Conservation (phyloP, 2,329 filamentous ascomycete genomes). For the Talaromyces sp. region DNA sequence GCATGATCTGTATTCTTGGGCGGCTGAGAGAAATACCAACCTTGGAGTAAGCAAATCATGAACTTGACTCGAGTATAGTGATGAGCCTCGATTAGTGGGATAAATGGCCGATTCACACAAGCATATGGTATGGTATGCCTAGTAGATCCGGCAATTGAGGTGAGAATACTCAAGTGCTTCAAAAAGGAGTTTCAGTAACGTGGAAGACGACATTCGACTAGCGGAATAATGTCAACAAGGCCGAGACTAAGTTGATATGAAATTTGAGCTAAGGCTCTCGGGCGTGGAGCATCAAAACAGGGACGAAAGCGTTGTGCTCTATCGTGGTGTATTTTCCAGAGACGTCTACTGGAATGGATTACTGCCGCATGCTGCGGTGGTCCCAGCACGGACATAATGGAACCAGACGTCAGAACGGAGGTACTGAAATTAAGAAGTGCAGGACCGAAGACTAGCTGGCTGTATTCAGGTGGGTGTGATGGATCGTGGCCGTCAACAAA, state of each 20-base stretch:
- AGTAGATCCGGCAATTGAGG: neutral
- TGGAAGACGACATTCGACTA: neutral
- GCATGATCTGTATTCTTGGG: neutral
- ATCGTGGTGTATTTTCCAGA: constrained; percentile 1
- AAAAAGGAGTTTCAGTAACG: neutral
- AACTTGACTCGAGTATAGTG: neutral
- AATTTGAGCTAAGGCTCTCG: neutral
- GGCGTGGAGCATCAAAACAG: constrained; percentile 11
- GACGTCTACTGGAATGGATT: neutral
- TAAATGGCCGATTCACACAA: neutral
- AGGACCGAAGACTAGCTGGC: neutral
- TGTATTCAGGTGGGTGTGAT: constrained; percentile 1
- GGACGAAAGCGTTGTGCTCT: constrained; percentile 14
- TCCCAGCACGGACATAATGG: neutral
- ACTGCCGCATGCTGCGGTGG: constrained; percentile 9
- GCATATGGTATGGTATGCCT: neutral
- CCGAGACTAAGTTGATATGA: neutral
- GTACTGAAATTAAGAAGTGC: neutral
- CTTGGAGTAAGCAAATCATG: neutral
- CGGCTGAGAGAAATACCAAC: neutral
- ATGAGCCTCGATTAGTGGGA: neutral
- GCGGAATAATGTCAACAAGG: neutral
- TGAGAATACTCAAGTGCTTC: neutral
- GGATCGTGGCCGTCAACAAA: neutral
- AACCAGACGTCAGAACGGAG: constrained; percentile 2